A percentile compares a stretch with the other conserved stretches of the same genome.
phyloP scores from a whole-genome alignment of 352 stramenopile species.

The Phytopythium delawarense region DNA sequence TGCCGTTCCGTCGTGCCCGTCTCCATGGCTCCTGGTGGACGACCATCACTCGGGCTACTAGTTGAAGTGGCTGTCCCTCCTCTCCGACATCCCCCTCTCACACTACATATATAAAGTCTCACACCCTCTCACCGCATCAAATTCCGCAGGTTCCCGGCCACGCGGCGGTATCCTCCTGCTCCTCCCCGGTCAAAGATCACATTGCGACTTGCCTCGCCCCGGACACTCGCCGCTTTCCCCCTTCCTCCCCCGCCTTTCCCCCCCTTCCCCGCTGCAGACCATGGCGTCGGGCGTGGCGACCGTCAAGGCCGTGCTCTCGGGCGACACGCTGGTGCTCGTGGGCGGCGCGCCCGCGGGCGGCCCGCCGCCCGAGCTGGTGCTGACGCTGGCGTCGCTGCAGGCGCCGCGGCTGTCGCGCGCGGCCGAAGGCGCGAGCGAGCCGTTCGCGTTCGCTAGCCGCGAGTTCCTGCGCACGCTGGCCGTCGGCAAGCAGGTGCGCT shows the following conservation, averaged over 20 bases:
- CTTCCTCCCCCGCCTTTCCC: slow-evolving; percentile 4
- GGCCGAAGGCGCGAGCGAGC: slow-evolving; percentile 70
- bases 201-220: too few species aligned
- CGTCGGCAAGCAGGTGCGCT: slow-evolving; percentile 95
- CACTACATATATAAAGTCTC: too few species aligned
- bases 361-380: slow-evolving; percentile 93
- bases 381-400: slow-evolving; percentile 95
- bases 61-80: too few species aligned
- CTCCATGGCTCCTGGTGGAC: too few species aligned
- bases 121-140: too few species aligned
- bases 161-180: too few species aligned
- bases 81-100: too few species aligned
- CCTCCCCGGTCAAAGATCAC: too few species aligned
- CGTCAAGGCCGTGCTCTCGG: slow-evolving; percentile 97
- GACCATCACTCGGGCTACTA: too few species aligned
- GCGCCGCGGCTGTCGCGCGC: slow-evolving; percentile 89
- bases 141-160: too few species aligned
- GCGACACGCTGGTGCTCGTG: slow-evolving; percentile 97
- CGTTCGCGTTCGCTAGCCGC: slow-evolving; percentile 93
- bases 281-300: slow-evolving; percentile 88
- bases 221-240: not conserved
- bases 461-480: slow-evolving; percentile 95
- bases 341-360: slow-evolving; percentile 79
- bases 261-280: not conserved
- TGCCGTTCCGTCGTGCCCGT: too few species aligned